Conservation (phyloP, 2,329 filamentous ascomycete genomes). For the Venturiaceae sp. region DNA sequence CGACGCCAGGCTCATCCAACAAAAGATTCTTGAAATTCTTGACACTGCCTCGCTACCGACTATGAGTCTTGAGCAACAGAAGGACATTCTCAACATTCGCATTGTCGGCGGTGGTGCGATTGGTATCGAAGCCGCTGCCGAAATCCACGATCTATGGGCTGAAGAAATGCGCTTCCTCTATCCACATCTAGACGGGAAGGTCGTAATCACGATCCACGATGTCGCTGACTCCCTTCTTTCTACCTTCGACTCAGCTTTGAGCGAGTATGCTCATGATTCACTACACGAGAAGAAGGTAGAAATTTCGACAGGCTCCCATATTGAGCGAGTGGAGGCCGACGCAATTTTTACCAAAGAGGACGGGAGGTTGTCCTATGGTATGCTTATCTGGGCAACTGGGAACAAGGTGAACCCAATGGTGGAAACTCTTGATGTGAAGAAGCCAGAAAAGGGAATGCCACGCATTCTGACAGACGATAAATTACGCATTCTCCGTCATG, state of each 20-base stretch:
- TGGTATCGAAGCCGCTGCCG: slow-evolving; percentile 33
- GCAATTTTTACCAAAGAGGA: slow-evolving; percentile 26
- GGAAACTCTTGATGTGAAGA: slow-evolving; percentile 23
- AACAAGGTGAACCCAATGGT: slow-evolving; percentile 24
- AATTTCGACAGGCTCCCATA: slow-evolving; percentile 27
- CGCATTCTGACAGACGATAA: slow-evolving; percentile 25
- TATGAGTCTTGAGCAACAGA: slow-evolving; percentile 18
- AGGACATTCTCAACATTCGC: slow-evolving; percentile 25
- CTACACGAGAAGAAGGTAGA: slow-evolving; percentile 26
- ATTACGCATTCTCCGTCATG: slow-evolving; percentile 18
- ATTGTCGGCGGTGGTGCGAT: slow-evolving; percentile 33
- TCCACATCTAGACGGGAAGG: slow-evolving; percentile 27
- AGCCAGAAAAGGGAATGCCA: slow-evolving; percentile 21
- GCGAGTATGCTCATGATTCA: slow-evolving; percentile 30
- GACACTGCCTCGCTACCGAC: slow-evolving; percentile 25
- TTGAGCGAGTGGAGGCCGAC: slow-evolving; percentile 24
- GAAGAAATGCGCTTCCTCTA: slow-evolving; percentile 29
- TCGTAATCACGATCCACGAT: slow-evolving; percentile 34
- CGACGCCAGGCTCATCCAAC: slow-evolving; percentile 24
- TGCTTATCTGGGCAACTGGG: slow-evolving; percentile 30
- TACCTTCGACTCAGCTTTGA: slow-evolving; percentile 30
- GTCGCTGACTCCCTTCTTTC: slow-evolving; percentile 31
- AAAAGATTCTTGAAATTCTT: slow-evolving; percentile 25
- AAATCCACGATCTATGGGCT: slow-evolving; percentile 32
- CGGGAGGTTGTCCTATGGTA: slow-evolving; percentile 24